phyloP scores from a whole-genome alignment of 495 filamentous ascomycete genomes.

The Xylaria bambusicola region DNA sequence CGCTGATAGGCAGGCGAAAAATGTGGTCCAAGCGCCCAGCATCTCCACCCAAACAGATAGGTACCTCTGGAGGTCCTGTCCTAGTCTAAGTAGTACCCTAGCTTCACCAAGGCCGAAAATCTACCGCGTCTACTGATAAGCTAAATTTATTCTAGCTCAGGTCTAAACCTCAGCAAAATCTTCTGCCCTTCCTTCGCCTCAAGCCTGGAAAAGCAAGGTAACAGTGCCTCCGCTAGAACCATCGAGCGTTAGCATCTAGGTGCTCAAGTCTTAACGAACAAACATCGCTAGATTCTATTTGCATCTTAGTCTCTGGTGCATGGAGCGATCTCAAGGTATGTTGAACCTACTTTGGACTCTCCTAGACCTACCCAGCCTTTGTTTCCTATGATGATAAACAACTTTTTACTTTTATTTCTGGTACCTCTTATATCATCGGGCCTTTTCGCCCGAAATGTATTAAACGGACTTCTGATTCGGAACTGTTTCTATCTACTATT shows the following conservation, averaged over 20 bases:
- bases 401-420: conserved; percentile 51
- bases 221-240: neutral
- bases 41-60: neutral
- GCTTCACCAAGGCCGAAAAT: conserved; percentile 9
- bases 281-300: too few relatives aligned
- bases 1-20: conserved; percentile 12
- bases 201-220: neutral
- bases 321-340: too few relatives aligned
- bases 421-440: conserved; percentile 66
- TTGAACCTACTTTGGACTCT: conserved; percentile 2
- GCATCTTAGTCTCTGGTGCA: too few relatives aligned
- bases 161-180: too few relatives aligned
- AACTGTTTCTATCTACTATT: neutral
- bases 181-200: conserved; percentile 13
- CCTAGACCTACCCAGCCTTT: neutral
- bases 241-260: neutral
- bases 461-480: conserved; percentile 59
- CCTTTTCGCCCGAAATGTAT: conserved; percentile 55
- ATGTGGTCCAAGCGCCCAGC: conserved; percentile 2
- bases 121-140: conserved; percentile 8
- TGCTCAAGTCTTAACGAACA: too few relatives aligned
- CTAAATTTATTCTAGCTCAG: conserved; percentile 22
- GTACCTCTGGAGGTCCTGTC: neutral
- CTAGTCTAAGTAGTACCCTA: too few relatives aligned
- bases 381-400: conserved; percentile 52